Evolutionary conservation across 2,329 filamentous ascomycete species (phyloP).

Genomic region (Nothophaeocryptopus gaeumannii): DNA sequence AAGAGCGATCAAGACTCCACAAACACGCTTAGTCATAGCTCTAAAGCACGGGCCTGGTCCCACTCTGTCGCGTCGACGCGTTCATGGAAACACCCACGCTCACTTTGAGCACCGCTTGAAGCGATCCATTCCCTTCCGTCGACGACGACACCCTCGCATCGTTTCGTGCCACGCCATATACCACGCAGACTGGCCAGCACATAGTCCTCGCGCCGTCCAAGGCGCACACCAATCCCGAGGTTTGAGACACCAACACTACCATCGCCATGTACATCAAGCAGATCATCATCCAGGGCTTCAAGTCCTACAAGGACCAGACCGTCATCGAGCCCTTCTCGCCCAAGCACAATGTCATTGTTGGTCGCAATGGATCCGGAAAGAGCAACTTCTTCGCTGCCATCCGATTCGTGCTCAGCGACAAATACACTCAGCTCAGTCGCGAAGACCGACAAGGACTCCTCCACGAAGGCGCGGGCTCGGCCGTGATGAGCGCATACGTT

Average conservation of each 20-base stretch:
- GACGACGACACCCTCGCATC: no score
- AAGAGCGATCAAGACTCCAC: no score
- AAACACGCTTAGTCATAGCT: no score
- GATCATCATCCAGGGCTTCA: conserved; percentile 99
- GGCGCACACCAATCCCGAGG: no score
- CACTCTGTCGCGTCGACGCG: no score
- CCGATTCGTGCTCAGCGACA: conserved; percentile 93
- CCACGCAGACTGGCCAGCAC: no score
- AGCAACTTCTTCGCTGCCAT: conserved; percentile 99
- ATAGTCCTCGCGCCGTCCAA: no score
- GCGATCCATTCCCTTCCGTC: no score
- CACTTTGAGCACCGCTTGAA: no score
- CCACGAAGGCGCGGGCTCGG: conserved; percentile 97
- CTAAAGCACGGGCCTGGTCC: no score
- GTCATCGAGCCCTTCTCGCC: conserved; percentile 98
- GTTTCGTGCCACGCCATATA: no score
- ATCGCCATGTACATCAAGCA: conserved; percentile 92
- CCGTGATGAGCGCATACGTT: conserved; percentile 99
- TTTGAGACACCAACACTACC: background rate
- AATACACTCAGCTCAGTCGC: conserved; percentile 87
- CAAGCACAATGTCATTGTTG: conserved; percentile 97
- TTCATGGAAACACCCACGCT: no score
- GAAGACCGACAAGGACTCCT: conserved; percentile 93
- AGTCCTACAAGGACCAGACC: conserved; percentile 94
- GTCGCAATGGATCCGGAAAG: conserved; percentile 98